These are phyloP conservation scores for Trypanosoma boissoni DNA, from an alignment of 208 protist species.

Conservation along the genomic window DNA sequence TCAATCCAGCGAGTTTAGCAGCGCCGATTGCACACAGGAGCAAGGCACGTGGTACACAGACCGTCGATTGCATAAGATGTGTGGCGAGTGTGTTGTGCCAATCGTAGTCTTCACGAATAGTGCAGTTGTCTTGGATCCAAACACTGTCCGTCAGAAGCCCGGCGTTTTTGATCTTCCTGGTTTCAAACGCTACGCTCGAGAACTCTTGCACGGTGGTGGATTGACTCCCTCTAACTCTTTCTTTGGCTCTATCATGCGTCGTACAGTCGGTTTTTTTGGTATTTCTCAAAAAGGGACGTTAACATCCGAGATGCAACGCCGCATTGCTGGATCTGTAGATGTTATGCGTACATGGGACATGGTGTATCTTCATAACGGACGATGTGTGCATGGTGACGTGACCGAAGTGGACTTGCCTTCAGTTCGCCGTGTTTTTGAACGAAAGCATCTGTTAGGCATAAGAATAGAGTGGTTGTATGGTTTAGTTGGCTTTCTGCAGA, in stretches of 20 bases:
- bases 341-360: conserved; percentile 85
- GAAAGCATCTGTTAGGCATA: conserved; percentile 69
- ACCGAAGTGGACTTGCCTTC: conserved; percentile 44
- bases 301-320: conserved; percentile 27
- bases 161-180: conserved; percentile 70
- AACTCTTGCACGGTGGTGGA: conserved; percentile 23
- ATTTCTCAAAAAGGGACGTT: conserved; percentile 20
- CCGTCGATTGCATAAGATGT: conserved; percentile 62
- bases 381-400: conserved; percentile 68
- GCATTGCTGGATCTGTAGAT: conserved; percentile 49
- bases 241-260: neutral
- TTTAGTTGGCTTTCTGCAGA: conserved; percentile 37
- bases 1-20: neutral
- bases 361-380: conserved; percentile 70
- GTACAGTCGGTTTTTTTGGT: neutral
- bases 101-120: conserved; percentile 87
- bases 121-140: conserved; percentile 63
- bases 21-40: neutral
- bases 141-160: conserved; percentile 55
- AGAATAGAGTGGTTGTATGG: conserved; percentile 65
- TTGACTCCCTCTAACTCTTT: neutral
- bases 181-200: conserved; percentile 57
- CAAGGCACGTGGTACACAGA: conserved; percentile 81
- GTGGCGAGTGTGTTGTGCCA: conserved; percentile 64
- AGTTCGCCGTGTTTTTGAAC: conserved; percentile 51